Evolutionary conservation across 192 early-diverging fungal species (phyloP), one percentile per base, ranked within the genome.

Genomic region (Entomortierella parvispora): DNA sequence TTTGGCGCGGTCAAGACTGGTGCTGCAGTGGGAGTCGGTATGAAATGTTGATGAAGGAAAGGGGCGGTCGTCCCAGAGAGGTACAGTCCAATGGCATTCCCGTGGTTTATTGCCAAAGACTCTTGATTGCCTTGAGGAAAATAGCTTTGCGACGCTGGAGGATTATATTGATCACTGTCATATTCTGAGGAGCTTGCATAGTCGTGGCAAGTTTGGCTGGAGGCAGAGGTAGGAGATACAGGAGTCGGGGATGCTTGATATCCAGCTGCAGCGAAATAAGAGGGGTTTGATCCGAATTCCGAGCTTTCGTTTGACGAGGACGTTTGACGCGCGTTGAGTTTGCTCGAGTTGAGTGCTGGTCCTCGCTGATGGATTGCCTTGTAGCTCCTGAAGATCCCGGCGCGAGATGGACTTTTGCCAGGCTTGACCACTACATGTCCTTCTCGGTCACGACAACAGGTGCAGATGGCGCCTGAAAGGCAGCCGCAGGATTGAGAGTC

Each of bases 161-260:
- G 32, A n/a, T 66, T 67, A 50, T 48, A 76, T 0, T 62, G 65
- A 14, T 68, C 66, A 32, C 65, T 67, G 42, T 77, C 74, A 28
- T 53, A 62, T 29, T 77, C 66, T 2, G 74, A 68, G 4, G 74
- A 68, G 55, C 65, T 68, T 18, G 54, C 43, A 54, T 77, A 64
- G 55, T 77, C 74, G 20, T 58, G 68, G 45, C 74, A 77, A 5
- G 68, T 25, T 9, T 77, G 33, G 12, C 18, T 42, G n/a, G 54
- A 10, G 18, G 4, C 11, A 17, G n/a, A 9, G 37, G 37, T 40
- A 5, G 12, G 37, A 40, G 37, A 12, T 40, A 12, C 7, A 9
- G 37, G 37, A 9, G 37, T 5, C 5, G 37, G 37, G 37, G 37
- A 9, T 40, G 37, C 7, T 9, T 40, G 37, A 40, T 5, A 12